Evolutionary conservation across 2,329 filamentous ascomycete species (phyloP).

Genomic region (Phialemoniopsis sp.): DNA sequence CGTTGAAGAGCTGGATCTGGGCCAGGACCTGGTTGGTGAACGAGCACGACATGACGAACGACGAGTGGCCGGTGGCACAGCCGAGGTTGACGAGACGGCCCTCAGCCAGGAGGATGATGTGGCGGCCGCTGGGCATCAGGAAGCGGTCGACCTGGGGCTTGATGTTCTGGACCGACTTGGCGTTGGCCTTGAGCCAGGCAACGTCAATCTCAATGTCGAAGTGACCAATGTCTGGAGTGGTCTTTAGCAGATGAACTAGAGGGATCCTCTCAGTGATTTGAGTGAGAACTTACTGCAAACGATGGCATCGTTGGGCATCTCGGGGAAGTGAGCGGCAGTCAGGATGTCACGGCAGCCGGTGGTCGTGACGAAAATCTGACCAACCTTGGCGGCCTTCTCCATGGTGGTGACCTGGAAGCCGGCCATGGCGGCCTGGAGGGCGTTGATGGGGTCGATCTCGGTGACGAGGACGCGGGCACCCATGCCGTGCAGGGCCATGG

Average conservation of each 20-base stretch:
- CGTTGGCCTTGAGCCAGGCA: constrained; percentile 98
- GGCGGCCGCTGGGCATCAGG: constrained; percentile 86
- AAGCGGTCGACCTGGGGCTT: constrained; percentile 98
- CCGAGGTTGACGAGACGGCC: constrained; percentile 99
- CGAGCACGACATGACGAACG: constrained; percentile 99
- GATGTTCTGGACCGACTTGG: constrained; percentile 92
- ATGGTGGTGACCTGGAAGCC: constrained; percentile 97
- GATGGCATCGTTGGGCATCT: constrained; percentile 96
- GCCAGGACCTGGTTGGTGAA: constrained; percentile 99
- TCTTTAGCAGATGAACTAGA: too few relatives aligned
- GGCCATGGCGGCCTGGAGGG: constrained; percentile 95
- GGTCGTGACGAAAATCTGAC: constrained; percentile 99
- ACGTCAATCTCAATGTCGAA: constrained; percentile 99
- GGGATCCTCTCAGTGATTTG: not conserved
- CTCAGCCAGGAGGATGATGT: constrained; percentile 98
- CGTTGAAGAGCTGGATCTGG: constrained; percentile 98
- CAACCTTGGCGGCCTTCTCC: constrained; percentile 81
- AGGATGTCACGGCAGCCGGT: constrained; percentile 99
- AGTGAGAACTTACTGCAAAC: constrained; percentile 73
- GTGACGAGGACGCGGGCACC: constrained; percentile 95
- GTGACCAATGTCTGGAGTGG: constrained; percentile 98
- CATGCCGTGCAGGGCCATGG: constrained; percentile 93
- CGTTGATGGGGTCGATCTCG: constrained; percentile 99
- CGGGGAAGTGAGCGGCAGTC: constrained; percentile 85
- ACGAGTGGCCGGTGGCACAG: constrained; percentile 98